Percentiles rank a stretch among this genome's conserved stretches.
Evolutionary conservation across 2,329 filamentous ascomycete genomes (phyloP).

Genomic region (Trichophyton simii): DNA sequence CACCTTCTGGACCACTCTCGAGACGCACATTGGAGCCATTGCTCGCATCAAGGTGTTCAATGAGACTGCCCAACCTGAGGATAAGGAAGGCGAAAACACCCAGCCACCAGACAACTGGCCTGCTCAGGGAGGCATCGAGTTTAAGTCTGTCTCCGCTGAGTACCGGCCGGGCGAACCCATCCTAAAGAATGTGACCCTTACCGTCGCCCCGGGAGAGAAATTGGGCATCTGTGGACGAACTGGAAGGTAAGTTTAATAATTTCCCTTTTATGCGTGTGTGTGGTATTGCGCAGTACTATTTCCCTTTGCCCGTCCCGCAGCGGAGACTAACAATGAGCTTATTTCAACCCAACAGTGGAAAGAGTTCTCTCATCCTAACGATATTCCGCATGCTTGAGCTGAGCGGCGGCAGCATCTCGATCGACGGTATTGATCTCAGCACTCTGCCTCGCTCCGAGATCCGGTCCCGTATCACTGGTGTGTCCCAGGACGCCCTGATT

Average conservation of each 20-base stretch:
- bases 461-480: slow-evolving; percentile 30
- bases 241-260: slow-evolving; percentile 17
- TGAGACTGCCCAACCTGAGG: slow-evolving; percentile 27
- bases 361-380: slow-evolving; percentile 31
- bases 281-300: background rate
- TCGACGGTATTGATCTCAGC: slow-evolving; percentile 33
- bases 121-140: slow-evolving; percentile 25
- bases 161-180: slow-evolving; percentile 20
- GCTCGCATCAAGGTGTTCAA: slow-evolving; percentile 41
- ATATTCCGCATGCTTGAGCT: slow-evolving; percentile 34
- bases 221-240: slow-evolving; percentile 25
- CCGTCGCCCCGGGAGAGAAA: slow-evolving; percentile 21
- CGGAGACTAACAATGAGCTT: background rate
- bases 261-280: background rate
- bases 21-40: slow-evolving; percentile 46
- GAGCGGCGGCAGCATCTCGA: slow-evolving; percentile 27
- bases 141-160: slow-evolving; percentile 26
- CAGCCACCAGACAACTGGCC: slow-evolving; percentile 27
- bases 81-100: slow-evolving; percentile 26
- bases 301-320: background rate
- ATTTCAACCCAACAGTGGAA: slow-evolving; percentile 23
- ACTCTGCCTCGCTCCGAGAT: slow-evolving; percentile 28
- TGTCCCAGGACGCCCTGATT: slow-evolving; percentile 35
- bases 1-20: slow-evolving; percentile 41
- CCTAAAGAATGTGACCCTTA: slow-evolving; percentile 19